Evolutionary conservation across 2,329 filamentous ascomycete genomes (phyloP).

Genomic region (Allantophomopsis lycopodina): DNA sequence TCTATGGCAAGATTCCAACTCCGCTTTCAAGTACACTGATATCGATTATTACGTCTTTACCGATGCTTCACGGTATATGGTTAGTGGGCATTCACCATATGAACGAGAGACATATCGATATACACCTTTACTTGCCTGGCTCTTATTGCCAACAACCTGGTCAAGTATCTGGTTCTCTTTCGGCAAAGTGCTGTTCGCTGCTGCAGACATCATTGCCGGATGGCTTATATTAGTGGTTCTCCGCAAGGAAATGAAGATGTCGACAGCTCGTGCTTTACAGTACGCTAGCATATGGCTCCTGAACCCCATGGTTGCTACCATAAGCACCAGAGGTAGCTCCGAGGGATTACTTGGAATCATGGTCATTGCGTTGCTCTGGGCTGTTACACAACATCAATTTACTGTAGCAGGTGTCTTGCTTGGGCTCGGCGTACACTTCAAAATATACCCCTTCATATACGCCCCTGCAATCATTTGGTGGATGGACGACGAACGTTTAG

Average conservation of each 20-base stretch:
- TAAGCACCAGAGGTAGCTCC: slow-evolving; percentile 87
- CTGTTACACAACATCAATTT: slow-evolving; percentile 50
- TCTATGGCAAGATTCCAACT: slow-evolving; percentile 82
- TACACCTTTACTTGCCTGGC: slow-evolving; percentile 85
- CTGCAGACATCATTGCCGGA: slow-evolving; percentile 73
- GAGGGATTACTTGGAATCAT: slow-evolving; percentile 82
- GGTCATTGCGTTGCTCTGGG: slow-evolving; percentile 74
- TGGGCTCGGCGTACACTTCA: slow-evolving; percentile 84
- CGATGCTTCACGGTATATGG: slow-evolving; percentile 70
- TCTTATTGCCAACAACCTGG: slow-evolving; percentile 69
- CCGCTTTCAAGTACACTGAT: slow-evolving; percentile 92
- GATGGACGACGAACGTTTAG: slow-evolving; percentile 46
- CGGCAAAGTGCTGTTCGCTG: slow-evolving; percentile 77
- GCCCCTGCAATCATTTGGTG: slow-evolving; percentile 70
- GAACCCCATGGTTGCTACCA: slow-evolving; percentile 96
- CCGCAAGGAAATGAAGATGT: slow-evolving; percentile 17
- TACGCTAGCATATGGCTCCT: slow-evolving; percentile 85
- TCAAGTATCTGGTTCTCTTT: slow-evolving; percentile 50
- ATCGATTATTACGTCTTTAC: slow-evolving; percentile 99
- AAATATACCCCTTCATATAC: slow-evolving; percentile 98
- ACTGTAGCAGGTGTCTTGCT: slow-evolving; percentile 59
- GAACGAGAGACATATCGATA: slow-evolving; percentile 90
- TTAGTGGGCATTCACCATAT: slow-evolving; percentile 63
- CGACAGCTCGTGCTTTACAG: slow-evolving; percentile 42
- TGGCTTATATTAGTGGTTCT: slow-evolving; percentile 56